A percentile compares a stretch with the other conserved stretches of the same genome.
Conservation (phyloP, 306 rosid species). For the Dryas alaskensis region DNA sequence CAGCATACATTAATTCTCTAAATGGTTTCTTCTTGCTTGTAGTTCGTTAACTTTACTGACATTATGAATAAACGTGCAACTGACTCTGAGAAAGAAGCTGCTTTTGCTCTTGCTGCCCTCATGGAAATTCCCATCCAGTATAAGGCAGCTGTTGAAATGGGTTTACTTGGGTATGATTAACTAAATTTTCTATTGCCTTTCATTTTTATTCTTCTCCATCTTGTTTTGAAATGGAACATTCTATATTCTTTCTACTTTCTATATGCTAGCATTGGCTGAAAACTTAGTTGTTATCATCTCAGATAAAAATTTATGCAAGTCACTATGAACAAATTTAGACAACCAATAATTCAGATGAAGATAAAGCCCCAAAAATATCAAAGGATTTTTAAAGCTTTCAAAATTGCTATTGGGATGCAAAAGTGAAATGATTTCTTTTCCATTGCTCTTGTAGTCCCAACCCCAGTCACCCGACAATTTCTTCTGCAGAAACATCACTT, state of each 20-base stretch:
- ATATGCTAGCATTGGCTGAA: neutral
- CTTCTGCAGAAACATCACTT: constrained; percentile 2
- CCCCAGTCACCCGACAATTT: neutral
- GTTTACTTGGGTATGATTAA: constrained; percentile 58
- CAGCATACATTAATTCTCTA: constrained; percentile 2
- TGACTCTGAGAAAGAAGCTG: constrained; percentile 61
- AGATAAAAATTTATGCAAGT: neutral
- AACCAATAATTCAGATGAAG: neutral
- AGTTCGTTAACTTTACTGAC: constrained; percentile 83
- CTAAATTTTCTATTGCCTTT: neutral
- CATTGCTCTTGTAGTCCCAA: neutral
- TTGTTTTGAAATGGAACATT: neutral
- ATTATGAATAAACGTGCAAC: constrained; percentile 46
- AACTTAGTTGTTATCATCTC: neutral
- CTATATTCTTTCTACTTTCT: neutral
- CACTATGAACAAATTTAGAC: neutral
- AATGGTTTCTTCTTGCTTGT: constrained; percentile 15
- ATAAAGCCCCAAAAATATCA: neutral
- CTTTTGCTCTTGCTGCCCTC: constrained; percentile 91
- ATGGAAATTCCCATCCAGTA: constrained; percentile 95
- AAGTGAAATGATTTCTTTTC: neutral
- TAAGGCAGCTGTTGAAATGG: constrained; percentile 63
- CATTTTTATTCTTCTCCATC: constrained; percentile 1
- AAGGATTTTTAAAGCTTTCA: neutral
- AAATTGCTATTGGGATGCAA: neutral